Evolutionary conservation across 108 stramenopile species (phyloP), one percentile per base, ranked within the genome.

Genomic region (Fistulifera pelliculosa): DNA sequence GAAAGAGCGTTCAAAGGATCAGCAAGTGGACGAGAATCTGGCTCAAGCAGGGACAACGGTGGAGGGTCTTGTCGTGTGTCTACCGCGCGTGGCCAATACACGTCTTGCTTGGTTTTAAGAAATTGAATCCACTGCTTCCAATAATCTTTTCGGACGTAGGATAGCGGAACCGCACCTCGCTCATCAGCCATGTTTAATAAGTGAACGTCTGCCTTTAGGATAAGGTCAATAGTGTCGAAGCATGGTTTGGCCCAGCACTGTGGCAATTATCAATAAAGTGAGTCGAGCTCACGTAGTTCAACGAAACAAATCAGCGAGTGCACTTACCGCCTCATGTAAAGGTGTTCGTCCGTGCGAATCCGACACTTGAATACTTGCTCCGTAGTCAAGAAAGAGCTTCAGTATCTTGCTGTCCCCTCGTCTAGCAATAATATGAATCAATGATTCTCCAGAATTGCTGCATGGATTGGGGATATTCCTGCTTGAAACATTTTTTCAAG

Each of bases 301-400:
- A 35, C 8, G 47, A 28, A 26, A 73, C 47, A 17, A 89, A 66
- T 54, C 70, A 89, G 16, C 62, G 60, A 19, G 67, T 67, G 79
- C 80, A 83, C 17, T 67, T 47, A 3, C 44, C 52, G 77, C 82
- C 68, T 93, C 91, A 55, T 93, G 91, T 38, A 89, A 47, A 2
- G 85, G 83, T 10, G 87, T 93, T 1, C 87, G 70, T 1, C 91
- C 91, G 57, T 65, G 87, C 56, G 88, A 87, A 57, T 93, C 73
- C 45, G 54, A 41, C 28, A 79, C 71, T 52, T 79, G 72, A 10
- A 73, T 42, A 2, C 58, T 64, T 25, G 47, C 45, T 0, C 75
- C 74, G n/a, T 50, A 53, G 1, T 79, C 64, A 0, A 76, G 13
- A 22, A 83, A 38, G 10, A 71, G 41, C 22, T 53, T 59, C 0